phyloP scores from a whole-genome alignment of 768 basidiomycete species.

The Rhizopogon rudus region DNA sequence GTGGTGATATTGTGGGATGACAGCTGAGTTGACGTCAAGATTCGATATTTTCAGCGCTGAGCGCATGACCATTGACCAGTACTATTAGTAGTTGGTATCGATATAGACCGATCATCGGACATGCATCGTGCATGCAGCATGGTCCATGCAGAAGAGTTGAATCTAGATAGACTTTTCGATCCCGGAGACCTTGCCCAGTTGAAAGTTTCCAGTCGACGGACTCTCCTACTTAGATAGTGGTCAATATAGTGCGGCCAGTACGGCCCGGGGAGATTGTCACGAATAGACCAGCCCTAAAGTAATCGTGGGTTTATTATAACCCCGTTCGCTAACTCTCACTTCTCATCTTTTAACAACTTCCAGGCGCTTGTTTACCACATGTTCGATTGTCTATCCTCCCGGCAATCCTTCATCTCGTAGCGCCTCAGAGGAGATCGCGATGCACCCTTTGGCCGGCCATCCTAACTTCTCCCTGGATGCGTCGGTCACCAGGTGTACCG shows the following conservation, averaged over 20 bases:
- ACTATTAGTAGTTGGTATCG: not conserved
- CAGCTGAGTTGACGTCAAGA: not conserved
- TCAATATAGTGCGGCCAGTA: too few relatives aligned
- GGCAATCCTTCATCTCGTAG: conserved; percentile 47
- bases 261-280: not conserved
- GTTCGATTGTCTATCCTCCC: conserved; percentile 36
- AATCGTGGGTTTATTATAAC: not conserved
- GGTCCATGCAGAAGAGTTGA: too few relatives aligned
- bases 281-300: conserved; percentile 44
- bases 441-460: conserved; percentile 60
- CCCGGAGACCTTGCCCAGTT: too few relatives aligned
- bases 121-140: too few relatives aligned
- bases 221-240: too few relatives aligned
- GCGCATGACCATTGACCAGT: not conserved
- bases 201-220: too few relatives aligned
- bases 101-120: too few relatives aligned
- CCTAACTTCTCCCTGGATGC: conserved; percentile 38
- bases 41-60: too few relatives aligned
- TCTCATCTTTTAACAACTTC: conserved; percentile 63
- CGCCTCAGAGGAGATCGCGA: conserved; percentile 51
- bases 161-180: too few relatives aligned
- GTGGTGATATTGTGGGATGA: not conserved
- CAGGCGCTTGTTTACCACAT: conserved; percentile 55
- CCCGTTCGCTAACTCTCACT: not conserved
- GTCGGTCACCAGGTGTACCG: conserved; percentile 65